Evolutionary conservation across 2,329 filamentous ascomycete genomes (phyloP).

Genomic region (Xylariaceae sp.): DNA sequence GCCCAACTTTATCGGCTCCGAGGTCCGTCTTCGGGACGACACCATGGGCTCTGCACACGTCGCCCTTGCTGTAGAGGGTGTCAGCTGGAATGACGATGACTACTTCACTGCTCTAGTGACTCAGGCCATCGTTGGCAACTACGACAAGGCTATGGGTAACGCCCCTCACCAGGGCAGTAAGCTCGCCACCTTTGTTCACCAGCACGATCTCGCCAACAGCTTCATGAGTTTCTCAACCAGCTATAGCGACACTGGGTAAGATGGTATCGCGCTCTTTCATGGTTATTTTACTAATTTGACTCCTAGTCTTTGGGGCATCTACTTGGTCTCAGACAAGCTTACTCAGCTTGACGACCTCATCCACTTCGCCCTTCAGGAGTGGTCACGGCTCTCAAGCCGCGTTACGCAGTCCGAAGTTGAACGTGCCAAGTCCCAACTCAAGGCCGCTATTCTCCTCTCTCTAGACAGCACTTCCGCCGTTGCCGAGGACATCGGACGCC

Average conservation of each 20-base stretch:
- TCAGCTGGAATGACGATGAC: constrained; percentile 98
- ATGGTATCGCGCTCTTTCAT: constrained; percentile 11
- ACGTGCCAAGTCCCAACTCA: constrained; percentile 98
- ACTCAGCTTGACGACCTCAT: constrained; percentile 89
- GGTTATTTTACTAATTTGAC: constrained; percentile 16
- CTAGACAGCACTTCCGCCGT: constrained; percentile 96
- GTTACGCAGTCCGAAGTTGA: constrained; percentile 89
- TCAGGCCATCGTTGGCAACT: constrained; percentile 98
- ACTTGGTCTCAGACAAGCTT: constrained; percentile 87
- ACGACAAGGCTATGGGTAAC: constrained; percentile 98
- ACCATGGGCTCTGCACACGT: constrained; percentile 95
- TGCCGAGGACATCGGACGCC: constrained; percentile 96
- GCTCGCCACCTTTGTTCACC: constrained; percentile 89
- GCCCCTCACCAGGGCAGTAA: constrained; percentile 97
- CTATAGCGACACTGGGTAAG: constrained; percentile 98
- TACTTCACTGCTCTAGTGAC: constrained; percentile 98
- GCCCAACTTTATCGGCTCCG: constrained; percentile 94
- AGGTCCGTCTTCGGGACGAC: constrained; percentile 92
- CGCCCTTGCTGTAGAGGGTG: constrained; percentile 96
- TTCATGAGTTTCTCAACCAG: constrained; percentile 99
- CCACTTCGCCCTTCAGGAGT: constrained; percentile 97
- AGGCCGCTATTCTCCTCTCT: constrained; percentile 94
- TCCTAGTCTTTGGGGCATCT: constrained; percentile 95
- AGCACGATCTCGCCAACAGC: constrained; percentile 95
- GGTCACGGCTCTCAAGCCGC: constrained; percentile 87